Percentiles rank a stretch among this genome's conserved stretches.
These are phyloP conservation scores for Edaphochlamys debaryana DNA, from an alignment of 139 green algal species.

Conservation along the genomic window DNA sequence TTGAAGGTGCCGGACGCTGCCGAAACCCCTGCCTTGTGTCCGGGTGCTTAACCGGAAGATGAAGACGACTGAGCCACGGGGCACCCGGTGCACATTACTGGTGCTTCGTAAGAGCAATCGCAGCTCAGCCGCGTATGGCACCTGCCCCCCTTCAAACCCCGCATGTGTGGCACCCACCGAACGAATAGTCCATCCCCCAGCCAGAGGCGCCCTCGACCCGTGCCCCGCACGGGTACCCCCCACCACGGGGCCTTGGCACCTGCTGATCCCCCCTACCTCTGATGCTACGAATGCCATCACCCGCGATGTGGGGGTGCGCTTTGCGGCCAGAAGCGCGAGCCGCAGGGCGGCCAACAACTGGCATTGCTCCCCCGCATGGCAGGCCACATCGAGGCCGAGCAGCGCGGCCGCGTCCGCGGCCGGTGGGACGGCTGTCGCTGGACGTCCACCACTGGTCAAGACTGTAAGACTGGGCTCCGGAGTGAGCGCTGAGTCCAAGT, in stretches of 20 bases:
- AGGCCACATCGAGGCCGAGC: neutral
- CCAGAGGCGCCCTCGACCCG: too few species aligned
- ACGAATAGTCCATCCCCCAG: too few species aligned
- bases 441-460: neutral
- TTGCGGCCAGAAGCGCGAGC: neutral
- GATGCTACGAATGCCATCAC: conserved; percentile 28
- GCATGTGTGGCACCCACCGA: too few species aligned
- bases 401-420: neutral
- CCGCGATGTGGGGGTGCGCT: neutral
- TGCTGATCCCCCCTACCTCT: neutral
- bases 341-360: conserved; percentile 13
- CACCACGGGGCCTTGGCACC: too few species aligned
- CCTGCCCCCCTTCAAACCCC: too few species aligned
- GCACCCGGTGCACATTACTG: too few species aligned
- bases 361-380: conserved; percentile 6
- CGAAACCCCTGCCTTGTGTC: neutral
- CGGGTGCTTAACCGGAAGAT: neutral
- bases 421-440: neutral
- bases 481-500: neutral
- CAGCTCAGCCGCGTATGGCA: too few species aligned
- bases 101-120: neutral
- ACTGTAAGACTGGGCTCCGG: neutral
- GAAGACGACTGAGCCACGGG: neutral
- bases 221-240: too few species aligned
- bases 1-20: neutral